These are phyloP conservation scores for Geotrichum europaeum DNA, from an alignment of 1,139 yeast species.

Conservation along the genomic window DNA sequence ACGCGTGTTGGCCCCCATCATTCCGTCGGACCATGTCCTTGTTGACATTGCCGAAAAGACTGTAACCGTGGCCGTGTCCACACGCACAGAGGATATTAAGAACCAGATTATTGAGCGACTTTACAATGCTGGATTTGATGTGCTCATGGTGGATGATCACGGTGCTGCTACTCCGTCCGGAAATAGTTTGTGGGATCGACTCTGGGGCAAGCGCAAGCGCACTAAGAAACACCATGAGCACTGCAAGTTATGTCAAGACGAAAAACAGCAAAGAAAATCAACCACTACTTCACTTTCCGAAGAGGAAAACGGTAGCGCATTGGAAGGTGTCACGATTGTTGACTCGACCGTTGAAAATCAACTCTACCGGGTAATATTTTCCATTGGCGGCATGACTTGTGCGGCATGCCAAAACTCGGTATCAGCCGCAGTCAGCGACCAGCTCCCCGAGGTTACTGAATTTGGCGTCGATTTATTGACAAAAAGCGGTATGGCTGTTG, in stretches of 20 bases:
- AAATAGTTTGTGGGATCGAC: slow-evolving; percentile 21
- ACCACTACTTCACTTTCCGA: background rate
- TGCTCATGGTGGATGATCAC: slow-evolving; percentile 23
- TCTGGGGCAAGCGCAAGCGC: slow-evolving; percentile 20
- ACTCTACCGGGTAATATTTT: slow-evolving; percentile 47
- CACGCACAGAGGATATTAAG: background rate
- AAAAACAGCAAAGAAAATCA: slow-evolving; percentile 3
- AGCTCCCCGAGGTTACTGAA: slow-evolving; percentile 34
- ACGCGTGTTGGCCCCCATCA: slow-evolving; percentile 4
- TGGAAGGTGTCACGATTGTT: slow-evolving; percentile 16
- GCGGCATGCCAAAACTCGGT: slow-evolving; percentile 51
- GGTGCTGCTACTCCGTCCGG: slow-evolving; percentile 15
- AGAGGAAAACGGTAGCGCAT: slow-evolving; percentile 8
- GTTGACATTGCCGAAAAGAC: slow-evolving; percentile 8
- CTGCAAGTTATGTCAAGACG: slow-evolving; percentile 36
- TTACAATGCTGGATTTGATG: slow-evolving; percentile 30
- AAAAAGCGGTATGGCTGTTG: slow-evolving; percentile 32
- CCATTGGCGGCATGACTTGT: slow-evolving; percentile 63
- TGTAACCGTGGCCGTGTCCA: slow-evolving; percentile 9
- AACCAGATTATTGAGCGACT: slow-evolving; percentile 3
- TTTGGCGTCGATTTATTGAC: slow-evolving; percentile 35
- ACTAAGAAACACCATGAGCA: slow-evolving; percentile 34
- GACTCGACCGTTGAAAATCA: slow-evolving; percentile 18
- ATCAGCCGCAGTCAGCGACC: slow-evolving; percentile 39
- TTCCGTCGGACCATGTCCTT: slow-evolving; percentile 3